Evolutionary conservation across 441 rosid genomes (phyloP).

Genomic region (Breynia disticha): DNA sequence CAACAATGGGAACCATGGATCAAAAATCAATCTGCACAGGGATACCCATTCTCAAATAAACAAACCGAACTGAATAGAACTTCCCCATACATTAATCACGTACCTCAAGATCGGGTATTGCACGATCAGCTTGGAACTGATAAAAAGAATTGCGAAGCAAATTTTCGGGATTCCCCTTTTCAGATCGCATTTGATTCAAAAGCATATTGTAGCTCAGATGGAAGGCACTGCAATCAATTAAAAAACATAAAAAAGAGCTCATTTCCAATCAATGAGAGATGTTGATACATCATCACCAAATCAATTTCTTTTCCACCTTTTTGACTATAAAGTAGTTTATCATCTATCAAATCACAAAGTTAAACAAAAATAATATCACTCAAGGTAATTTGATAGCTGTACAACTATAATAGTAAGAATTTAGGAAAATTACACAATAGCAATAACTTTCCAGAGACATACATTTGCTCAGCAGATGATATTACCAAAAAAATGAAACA

Average conservation of each 20-base stretch:
- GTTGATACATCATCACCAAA: neutral
- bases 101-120: conserved; percentile 91
- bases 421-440: neutral
- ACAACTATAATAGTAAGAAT: neutral
- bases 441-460: neutral
- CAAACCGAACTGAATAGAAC: neutral
- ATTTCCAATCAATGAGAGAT: conserved; percentile 7
- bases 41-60: neutral
- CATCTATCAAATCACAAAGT: neutral
- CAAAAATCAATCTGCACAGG: neutral
- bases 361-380: no score
- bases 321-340: no score
- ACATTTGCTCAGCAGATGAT: neutral
- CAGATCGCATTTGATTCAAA: conserved; percentile 88
- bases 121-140: conserved; percentile 96
- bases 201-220: conserved; percentile 99
- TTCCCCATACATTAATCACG: conserved; percentile 12
- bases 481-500: no score
- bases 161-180: conserved; percentile 95
- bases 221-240: conserved; percentile 57
- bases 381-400: neutral
- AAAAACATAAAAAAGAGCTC: conserved; percentile 15
- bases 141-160: conserved; percentile 92
- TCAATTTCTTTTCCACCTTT: no score
- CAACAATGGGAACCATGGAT: neutral